Evolutionary conservation across 1,139 yeast genomes (phyloP), one percentile per base, ranked within the genome.

Genomic region (Nadsonia starkeyi-henricii): DNA sequence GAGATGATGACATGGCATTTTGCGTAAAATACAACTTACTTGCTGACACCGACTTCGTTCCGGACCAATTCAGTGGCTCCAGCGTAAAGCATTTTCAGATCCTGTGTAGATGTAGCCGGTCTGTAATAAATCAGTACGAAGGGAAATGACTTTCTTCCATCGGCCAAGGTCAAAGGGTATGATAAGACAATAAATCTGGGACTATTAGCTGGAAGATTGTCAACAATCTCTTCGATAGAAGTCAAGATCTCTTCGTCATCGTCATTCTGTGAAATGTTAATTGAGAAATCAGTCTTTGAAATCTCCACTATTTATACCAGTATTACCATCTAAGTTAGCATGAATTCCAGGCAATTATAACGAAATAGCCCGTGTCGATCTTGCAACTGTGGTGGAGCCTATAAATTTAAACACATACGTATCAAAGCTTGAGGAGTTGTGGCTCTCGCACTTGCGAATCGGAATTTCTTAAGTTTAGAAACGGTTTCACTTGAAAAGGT

Each of bases 11-110:
- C 21, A 23, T 17, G 23, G 18, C 37, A 18, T 18, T n/a, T 28
- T 33, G 65, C 58, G 28, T 23, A 23, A 23, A 9, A 23, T 23
- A 5, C 28, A 23, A 23, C 79, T 51, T 63, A 74, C 78, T 75
- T 77, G 42, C 78, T 69, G 15, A 83, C 89, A 15, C 91, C 89
- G 18, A 94, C 85, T 58, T 81, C 81, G 49, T 76, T 80, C 61
- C 91, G 73, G 53, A 88, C 74, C 56, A 81, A 67, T 60, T 88
- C 96, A 26, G 85, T 76, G 0, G 95, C 94, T 1, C 93, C 95
- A 1, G 96, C 96, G 58, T 85, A 88, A 46, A 85, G 67, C 96
- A 88, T 88, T 61, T 82, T 77, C 60, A 75, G 70, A 49, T 81
- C 85, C 61, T 81, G 91, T 18, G 84, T 81, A 19, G 88, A 74